Conservation (phyloP, 2,329 filamentous ascomycete genomes). For the Chaetomium strumarium region DNA sequence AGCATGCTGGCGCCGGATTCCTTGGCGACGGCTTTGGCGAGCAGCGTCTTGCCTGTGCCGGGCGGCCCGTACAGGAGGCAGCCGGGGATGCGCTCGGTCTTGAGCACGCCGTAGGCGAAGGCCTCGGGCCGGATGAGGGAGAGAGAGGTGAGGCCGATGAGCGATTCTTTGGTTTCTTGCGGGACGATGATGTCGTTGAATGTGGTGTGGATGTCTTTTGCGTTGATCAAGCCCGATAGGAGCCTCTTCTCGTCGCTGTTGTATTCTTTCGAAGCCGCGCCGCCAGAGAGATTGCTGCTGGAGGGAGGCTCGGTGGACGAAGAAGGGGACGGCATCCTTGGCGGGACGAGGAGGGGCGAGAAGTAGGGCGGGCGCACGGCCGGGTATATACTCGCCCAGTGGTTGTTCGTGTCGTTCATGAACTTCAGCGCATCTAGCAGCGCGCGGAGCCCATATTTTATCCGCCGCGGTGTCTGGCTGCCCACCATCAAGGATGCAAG, state of each 20-base stretch:
- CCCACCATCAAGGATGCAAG: slow-evolving; percentile 27
- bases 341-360: slow-evolving; percentile 20
- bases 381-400: slow-evolving; percentile 23
- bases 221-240: slow-evolving; percentile 73
- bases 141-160: slow-evolving; percentile 83
- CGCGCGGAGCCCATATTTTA: slow-evolving; percentile 12
- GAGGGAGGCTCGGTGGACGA: not conserved
- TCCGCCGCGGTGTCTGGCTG: slow-evolving; percentile 11
- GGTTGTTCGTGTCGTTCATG: slow-evolving; percentile 25
- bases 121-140: slow-evolving; percentile 84
- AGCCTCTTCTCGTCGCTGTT: slow-evolving; percentile 80
- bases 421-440: slow-evolving; percentile 26
- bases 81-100: slow-evolving; percentile 84
- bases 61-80: slow-evolving; percentile 84
- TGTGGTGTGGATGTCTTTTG: slow-evolving; percentile 74
- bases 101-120: slow-evolving; percentile 92
- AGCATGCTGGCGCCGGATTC: slow-evolving; percentile 68
- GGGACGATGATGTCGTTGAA: slow-evolving; percentile 84
- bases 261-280: slow-evolving; percentile 24
- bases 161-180: slow-evolving; percentile 73
- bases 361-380: slow-evolving; percentile 26
- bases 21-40: slow-evolving; percentile 64
- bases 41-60: slow-evolving; percentile 67
- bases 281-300: slow-evolving; percentile 28
- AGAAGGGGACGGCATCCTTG: not conserved